A percentile compares a stretch with the other conserved stretches of the same genome.
Conservation (phyloP, 1,139 yeast species). For the Geotrichum aggregatum region DNA sequence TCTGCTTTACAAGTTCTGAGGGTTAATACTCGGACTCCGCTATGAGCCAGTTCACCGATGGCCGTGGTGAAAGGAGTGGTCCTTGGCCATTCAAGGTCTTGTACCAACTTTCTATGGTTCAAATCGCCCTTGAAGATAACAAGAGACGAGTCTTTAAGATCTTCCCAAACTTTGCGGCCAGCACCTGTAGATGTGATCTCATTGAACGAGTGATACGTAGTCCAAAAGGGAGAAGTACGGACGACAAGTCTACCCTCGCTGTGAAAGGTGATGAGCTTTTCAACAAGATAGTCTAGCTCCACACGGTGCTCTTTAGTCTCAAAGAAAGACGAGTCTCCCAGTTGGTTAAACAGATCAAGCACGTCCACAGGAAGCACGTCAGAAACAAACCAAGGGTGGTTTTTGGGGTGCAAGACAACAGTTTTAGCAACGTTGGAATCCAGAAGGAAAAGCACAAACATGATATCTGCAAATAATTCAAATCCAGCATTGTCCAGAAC, state of each 20-base stretch:
- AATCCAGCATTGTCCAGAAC: constrained; percentile 94
- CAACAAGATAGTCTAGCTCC: constrained; percentile 45
- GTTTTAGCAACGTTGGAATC: constrained; percentile 61
- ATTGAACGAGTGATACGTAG: constrained; percentile 68
- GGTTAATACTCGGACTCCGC: constrained; percentile 61
- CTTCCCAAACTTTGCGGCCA: constrained; percentile 53
- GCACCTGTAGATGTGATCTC: constrained; percentile 55
- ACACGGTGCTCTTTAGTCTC: constrained; percentile 10
- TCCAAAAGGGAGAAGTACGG: constrained; percentile 79
- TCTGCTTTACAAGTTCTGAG: constrained; percentile 95
- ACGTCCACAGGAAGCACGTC: constrained; percentile 88
- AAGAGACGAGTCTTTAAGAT: constrained; percentile 55
- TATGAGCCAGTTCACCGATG: constrained; percentile 59
- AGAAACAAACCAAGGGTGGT: constrained; percentile 95
- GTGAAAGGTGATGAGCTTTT: constrained; percentile 49
- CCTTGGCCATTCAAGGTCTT: constrained; percentile 83
- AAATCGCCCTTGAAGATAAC: constrained; percentile 92
- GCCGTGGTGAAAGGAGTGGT: constrained; percentile 71
- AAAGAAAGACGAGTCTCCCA: constrained; percentile 53
- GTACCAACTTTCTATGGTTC: constrained; percentile 89
- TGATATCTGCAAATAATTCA: constrained; percentile 84
- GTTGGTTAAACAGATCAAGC: constrained; percentile 53
- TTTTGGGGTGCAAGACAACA: constrained; percentile 81
- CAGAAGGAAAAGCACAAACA: constrained; percentile 67
- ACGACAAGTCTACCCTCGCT: constrained; percentile 51